Percentiles rank a stretch among this genome's conserved stretches.
These are phyloP conservation scores for Alternaria arbusti DNA, from an alignment of 2,329 filamentous ascomycete species.

Conservation along the genomic window DNA sequence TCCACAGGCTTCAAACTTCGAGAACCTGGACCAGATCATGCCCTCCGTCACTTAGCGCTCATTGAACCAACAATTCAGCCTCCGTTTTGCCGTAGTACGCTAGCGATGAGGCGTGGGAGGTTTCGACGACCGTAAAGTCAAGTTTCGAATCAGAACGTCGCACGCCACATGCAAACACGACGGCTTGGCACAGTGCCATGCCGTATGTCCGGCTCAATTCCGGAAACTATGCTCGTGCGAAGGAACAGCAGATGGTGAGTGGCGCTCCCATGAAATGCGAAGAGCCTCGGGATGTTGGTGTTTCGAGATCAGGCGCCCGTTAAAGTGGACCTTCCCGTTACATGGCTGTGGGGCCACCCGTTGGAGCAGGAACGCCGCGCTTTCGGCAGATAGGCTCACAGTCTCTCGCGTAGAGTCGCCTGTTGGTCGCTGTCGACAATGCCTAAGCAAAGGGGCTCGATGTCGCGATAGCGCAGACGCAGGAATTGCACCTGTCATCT, in stretches of 20 bases:
- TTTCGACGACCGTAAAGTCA: conserved; percentile 25
- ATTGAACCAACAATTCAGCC: neutral
- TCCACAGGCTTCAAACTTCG: conserved; percentile 29
- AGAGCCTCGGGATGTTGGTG: conserved; percentile 16
- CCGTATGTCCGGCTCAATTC: conserved; percentile 10
- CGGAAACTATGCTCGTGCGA: conserved; percentile 7
- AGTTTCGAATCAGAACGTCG: conserved; percentile 32
- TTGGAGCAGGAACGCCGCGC: conserved; percentile 9
- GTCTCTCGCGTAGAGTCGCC: neutral
- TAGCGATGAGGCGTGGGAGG: conserved; percentile 20
- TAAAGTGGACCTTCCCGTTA: conserved; percentile 20
- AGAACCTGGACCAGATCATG: conserved; percentile 6
- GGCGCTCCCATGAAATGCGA: neutral
- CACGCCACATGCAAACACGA: conserved; percentile 31
- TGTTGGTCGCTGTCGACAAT: neutral
- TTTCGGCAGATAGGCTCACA: neutral
- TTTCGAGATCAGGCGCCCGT: conserved; percentile 25
- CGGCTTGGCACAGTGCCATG: conserved; percentile 12
- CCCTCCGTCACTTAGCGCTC: conserved; percentile 4
- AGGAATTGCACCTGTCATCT: neutral
- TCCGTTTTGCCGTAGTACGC: conserved; percentile 5
- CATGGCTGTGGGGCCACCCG: conserved; percentile 15
- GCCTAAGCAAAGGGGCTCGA: neutral
- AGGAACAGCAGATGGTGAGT: neutral
- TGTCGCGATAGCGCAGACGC: neutral